Evolutionary conservation across 1,139 yeast species (phyloP), one percentile per base, ranked within the genome.

Genomic region (Hyphopichia khmerensis): DNA sequence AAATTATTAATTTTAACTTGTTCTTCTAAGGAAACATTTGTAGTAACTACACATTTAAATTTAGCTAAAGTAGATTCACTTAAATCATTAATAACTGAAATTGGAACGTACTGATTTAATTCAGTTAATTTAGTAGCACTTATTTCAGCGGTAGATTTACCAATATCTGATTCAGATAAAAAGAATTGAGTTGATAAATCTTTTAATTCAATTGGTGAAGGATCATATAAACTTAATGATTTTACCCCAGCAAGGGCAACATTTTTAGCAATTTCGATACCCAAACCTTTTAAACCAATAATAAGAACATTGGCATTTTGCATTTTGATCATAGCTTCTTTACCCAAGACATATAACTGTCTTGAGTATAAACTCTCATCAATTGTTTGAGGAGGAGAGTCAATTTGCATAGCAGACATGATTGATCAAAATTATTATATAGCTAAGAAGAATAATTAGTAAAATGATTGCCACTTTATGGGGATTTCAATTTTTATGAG

Each of bases 271-370:
- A 93, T 90, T 65, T 93, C 99, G 38, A 88, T 79, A 53, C 99
- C 99, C 39, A 93, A 72, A 32, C 99, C 99, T 59, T 82, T 84
- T 48, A 91, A 70, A 3, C 99, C 99, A 49, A 91, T 80, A 43
- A 93, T 75, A 41, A 93, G 77, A 16, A 93, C 96, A 56, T 87
- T 89, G 36, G 98, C 90, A 51, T 80, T 77, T 59, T 93, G 96
- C 97, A 93, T 88, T 64, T 89, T 87, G 57, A 91, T 75, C 99
- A 93, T 93, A 42, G 99, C 99, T 54, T 93, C 99, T 58, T 88
- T 87, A 45, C 97, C 97, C 55, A 90, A 69, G 43, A 90, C 97
- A 55, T 90, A 89, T 64, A 93, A 79, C 69, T 93, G 99, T 65
- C 99, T 89, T 39, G 97, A 90, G 75, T 93, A 93, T 56, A 93